phyloP scores from a whole-genome alignment of 352 stramenopile species.

The Halophytophthora batemanensis region DNA sequence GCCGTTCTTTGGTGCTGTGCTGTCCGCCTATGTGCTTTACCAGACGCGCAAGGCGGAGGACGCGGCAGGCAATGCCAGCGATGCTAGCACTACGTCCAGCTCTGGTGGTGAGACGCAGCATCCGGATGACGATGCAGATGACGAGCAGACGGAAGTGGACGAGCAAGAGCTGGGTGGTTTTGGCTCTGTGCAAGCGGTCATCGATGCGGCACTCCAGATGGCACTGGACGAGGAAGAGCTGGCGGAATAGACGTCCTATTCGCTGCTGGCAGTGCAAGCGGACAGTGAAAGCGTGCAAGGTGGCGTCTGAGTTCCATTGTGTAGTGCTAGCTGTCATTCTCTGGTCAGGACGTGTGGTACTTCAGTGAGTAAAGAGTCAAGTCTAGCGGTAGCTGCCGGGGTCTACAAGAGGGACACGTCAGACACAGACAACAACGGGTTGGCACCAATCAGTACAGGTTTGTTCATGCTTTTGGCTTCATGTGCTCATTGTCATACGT shows the following conservation, averaged over 20 bases:
- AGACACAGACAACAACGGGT: too few species aligned
- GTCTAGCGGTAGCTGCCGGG: too few species aligned
- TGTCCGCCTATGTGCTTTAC: conserved; percentile 61
- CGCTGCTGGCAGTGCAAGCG: conserved; percentile 3
- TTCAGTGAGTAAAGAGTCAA: too few species aligned
- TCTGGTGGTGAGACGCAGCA: conserved; percentile 19
- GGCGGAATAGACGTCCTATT: conserved; percentile 10
- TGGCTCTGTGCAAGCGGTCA: conserved; percentile 39
- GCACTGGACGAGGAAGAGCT: conserved; percentile 63
- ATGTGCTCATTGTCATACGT: too few species aligned
- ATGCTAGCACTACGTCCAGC: conserved; percentile 19
- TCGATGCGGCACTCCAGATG: conserved; percentile 58
- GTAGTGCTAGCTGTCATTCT: not conserved
- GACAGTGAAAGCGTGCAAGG: conserved; percentile 17
- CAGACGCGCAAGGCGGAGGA: conserved; percentile 25
- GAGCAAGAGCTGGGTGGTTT: conserved; percentile 30
- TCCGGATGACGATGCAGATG: conserved; percentile 5
- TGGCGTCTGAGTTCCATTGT: too few species aligned
- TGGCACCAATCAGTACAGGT: too few species aligned
- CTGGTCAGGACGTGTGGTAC: conserved; percentile 3
- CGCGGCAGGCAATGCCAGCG: not conserved
- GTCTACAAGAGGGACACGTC: too few species aligned
- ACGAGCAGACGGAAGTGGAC: conserved; percentile 17
- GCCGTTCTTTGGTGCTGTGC: conserved; percentile 60
- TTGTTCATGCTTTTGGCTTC: too few species aligned